Conservation (phyloP, 352 stramenopile genomes). For the Globisporangium solare region DNA sequence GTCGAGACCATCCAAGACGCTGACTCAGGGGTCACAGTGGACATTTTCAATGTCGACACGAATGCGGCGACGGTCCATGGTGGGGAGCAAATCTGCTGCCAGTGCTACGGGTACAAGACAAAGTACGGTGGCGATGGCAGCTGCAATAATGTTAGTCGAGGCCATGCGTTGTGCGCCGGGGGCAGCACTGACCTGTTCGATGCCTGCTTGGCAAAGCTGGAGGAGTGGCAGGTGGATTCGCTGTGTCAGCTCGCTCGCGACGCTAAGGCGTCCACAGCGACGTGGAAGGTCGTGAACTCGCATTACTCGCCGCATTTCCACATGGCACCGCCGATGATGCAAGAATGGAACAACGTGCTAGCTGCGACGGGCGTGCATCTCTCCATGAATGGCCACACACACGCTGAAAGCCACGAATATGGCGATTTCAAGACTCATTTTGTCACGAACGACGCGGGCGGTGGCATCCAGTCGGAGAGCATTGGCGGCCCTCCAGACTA, state of each 20-base stretch:
- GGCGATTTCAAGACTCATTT: constrained; percentile 69
- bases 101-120: constrained; percentile 67
- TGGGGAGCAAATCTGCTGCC: constrained; percentile 65
- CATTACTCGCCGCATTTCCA: constrained; percentile 75
- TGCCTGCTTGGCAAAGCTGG: constrained; percentile 50
- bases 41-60: constrained; percentile 72
- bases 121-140: constrained; percentile 39
- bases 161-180: constrained; percentile 43
- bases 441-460: constrained; percentile 63
- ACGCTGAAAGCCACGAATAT: constrained; percentile 71
- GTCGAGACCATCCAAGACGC: constrained; percentile 38
- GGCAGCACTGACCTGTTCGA: constrained; percentile 55
- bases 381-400: constrained; percentile 73
- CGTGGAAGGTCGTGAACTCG: constrained; percentile 74
- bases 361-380: constrained; percentile 40
- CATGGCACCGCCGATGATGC: constrained; percentile 65
- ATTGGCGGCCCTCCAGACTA: constrained; percentile 47
- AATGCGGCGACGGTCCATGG: constrained; percentile 58
- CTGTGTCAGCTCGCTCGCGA: constrained; percentile 51
- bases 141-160: constrained; percentile 44
- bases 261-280: constrained; percentile 44
- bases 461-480: constrained; percentile 71
- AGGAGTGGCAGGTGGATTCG: constrained; percentile 53
- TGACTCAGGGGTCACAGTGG: constrained; percentile 34
- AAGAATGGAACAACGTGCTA: constrained; percentile 53